Percentiles rank a stretch among this genome's conserved stretches.
Conservation (phyloP, 2,329 filamentous ascomycete species). For the Thielaviopsis musarum region DNA sequence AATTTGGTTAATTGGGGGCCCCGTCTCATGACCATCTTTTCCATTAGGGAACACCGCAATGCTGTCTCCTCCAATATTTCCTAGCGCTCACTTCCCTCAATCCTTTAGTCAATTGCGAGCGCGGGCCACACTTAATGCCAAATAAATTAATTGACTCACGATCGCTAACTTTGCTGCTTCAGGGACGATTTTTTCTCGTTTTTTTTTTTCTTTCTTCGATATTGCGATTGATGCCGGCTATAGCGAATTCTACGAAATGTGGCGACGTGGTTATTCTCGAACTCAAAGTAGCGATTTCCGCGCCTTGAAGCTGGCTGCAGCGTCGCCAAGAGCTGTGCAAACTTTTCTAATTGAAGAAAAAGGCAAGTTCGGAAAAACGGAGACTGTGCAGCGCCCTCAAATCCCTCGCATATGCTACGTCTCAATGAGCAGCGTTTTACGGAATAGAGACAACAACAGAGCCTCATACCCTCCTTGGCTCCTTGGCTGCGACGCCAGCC, state of each 20-base stretch:
- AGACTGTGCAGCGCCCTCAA: background rate
- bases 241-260: too few relatives aligned
- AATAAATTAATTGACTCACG: background rate
- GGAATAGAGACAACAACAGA: background rate
- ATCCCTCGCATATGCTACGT: background rate
- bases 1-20: background rate
- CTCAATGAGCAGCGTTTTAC: background rate
- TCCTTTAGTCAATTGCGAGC: background rate
- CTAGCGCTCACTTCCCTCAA: background rate
- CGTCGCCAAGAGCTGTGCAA: background rate
- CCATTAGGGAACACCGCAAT: background rate
- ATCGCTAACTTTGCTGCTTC: background rate
- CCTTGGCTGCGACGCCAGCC: background rate
- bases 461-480: background rate
- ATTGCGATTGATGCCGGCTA: too few relatives aligned
- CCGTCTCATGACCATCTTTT: background rate
- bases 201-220: too few relatives aligned
- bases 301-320: too few relatives aligned
- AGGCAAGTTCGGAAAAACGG: background rate
- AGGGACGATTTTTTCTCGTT: background rate
- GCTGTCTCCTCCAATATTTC: background rate
- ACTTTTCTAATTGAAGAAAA: background rate
- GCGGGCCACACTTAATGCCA: background rate
- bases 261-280: too few relatives aligned
- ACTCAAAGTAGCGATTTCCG: too few relatives aligned